A percentile compares a stretch with the other conserved stretches of the same genome.
These are phyloP conservation scores for Cephalotrichum gorgonifer DNA, from an alignment of 2,329 filamentous ascomycete species.

Conservation along the genomic window DNA sequence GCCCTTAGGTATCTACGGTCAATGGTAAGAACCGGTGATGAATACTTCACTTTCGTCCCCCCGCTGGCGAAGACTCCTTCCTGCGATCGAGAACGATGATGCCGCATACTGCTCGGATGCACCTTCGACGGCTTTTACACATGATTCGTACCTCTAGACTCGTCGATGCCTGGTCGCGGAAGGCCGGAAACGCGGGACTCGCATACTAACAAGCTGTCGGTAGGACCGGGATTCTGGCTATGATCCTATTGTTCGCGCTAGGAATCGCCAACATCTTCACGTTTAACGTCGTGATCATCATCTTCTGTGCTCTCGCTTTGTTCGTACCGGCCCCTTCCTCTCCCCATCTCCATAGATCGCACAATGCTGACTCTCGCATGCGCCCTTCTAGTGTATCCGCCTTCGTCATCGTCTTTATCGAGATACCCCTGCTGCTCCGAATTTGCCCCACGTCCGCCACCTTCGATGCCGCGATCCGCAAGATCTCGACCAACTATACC, in stretches of 20 bases:
- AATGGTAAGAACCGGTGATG: constrained; percentile 49
- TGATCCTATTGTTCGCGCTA: constrained; percentile 60
- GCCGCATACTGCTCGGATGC: not conserved
- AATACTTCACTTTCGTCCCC: not conserved
- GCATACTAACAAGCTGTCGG: constrained; percentile 3
- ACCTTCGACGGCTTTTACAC: not conserved
- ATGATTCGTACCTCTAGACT: not conserved
- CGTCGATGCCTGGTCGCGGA: too few species aligned
- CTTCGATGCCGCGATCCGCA: constrained; percentile 85
- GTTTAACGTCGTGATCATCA: constrained; percentile 34
- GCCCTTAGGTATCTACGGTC: constrained; percentile 57
- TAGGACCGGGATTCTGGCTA: constrained; percentile 61
- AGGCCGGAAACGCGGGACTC: not conserved
- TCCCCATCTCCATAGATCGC: not conserved
- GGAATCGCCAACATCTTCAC: constrained; percentile 60
- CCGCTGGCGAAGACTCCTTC: not conserved
- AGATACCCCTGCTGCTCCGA: constrained; percentile 88
- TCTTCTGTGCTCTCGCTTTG: constrained; percentile 43
- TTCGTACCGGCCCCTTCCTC: constrained; percentile 25
- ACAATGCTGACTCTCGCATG: not conserved
- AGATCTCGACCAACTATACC: constrained; percentile 94
- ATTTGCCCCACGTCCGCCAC: constrained; percentile 90
- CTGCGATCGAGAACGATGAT: not conserved
- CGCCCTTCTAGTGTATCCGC: constrained; percentile 46
- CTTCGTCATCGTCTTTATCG: constrained; percentile 71